These are phyloP conservation scores for Phyllostachys edulis DNA, from an alignment of 176 grass and related monocot species.

Conservation along the genomic window DNA sequence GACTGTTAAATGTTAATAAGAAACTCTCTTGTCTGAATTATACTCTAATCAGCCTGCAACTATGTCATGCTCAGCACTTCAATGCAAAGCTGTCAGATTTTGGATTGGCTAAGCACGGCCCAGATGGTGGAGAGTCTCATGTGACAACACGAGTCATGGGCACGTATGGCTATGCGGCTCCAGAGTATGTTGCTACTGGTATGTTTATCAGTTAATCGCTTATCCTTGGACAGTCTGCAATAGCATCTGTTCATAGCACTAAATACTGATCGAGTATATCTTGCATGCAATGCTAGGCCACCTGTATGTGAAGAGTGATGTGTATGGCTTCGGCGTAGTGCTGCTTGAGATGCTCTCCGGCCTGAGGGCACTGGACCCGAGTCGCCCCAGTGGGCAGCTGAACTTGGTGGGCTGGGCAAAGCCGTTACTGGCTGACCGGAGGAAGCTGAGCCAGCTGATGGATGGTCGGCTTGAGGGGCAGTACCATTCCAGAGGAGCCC, in stretches of 20 bases:
- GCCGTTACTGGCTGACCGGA: conserved; percentile 60
- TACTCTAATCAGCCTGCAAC: conserved; percentile 9
- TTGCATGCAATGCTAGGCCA: conserved; percentile 49
- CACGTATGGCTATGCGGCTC: conserved; percentile 81
- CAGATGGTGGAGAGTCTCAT: conserved; percentile 67
- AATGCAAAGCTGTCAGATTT: conserved; percentile 87
- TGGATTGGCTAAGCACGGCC: conserved; percentile 86
- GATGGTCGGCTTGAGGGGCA: conserved; percentile 67
- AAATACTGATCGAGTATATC: background rate
- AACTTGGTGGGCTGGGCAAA: conserved; percentile 77
- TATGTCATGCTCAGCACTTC: conserved; percentile 50
- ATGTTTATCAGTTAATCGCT: background rate
- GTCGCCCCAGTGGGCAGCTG: conserved; percentile 38
- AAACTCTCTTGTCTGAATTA: background rate
- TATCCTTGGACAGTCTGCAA: background rate
- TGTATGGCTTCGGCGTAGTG: conserved; percentile 82
- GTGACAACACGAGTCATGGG: conserved; percentile 94
- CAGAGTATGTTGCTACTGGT: conserved; percentile 88
- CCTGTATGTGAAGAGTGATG: conserved; percentile 94
- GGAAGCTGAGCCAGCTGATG: conserved; percentile 71
- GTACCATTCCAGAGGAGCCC: conserved; percentile 68
- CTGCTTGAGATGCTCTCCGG: conserved; percentile 84
- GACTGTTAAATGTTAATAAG: background rate
- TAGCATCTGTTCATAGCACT: background rate
- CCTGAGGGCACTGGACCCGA: conserved; percentile 53